Evolutionary conservation across 306 rosid species (phyloP).

Genomic region (Lathyrus aphaca): DNA sequence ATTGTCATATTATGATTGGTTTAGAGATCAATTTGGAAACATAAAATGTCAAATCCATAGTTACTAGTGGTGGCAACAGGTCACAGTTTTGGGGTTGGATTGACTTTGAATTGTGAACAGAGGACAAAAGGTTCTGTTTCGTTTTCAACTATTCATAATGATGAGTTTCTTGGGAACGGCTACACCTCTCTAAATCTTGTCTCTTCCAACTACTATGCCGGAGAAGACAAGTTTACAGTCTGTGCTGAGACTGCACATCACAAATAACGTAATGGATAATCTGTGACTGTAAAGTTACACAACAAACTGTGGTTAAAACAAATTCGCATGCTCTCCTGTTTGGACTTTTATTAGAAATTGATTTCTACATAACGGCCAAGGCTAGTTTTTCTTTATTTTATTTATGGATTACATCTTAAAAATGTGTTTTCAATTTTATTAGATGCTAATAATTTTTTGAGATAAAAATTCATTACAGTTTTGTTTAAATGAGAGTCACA

Average conservation of each 20-base stretch:
- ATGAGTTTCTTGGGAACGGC: constrained; percentile 43
- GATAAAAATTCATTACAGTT: too few species aligned
- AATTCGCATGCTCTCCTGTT: neutral
- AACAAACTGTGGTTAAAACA: constrained; percentile 3
- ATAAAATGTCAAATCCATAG: too few species aligned
- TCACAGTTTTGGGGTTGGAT: constrained; percentile 29
- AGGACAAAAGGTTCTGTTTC: neutral
- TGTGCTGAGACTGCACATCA: constrained; percentile 14
- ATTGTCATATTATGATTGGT: too few species aligned
- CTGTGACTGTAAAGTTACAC: neutral
- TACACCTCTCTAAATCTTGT: constrained; percentile 44
- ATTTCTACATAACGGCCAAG: too few species aligned
- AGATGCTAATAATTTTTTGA: too few species aligned
- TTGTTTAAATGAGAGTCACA: too few species aligned
- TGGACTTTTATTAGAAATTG: too few species aligned
- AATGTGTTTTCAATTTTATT: too few species aligned
- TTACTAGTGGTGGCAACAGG: neutral
- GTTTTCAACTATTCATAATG: constrained; percentile 31
- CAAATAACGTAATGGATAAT: neutral
- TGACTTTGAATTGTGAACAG: constrained; percentile 35
- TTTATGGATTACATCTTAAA: too few species aligned
- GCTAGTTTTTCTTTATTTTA: too few species aligned
- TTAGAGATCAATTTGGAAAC: too few species aligned
- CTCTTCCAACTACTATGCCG: constrained; percentile 24
- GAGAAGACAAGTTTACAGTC: constrained; percentile 36